phyloP scores from a whole-genome alignment of 176 grass and related monocot genomes.

The Elaeis guineensis region DNA sequence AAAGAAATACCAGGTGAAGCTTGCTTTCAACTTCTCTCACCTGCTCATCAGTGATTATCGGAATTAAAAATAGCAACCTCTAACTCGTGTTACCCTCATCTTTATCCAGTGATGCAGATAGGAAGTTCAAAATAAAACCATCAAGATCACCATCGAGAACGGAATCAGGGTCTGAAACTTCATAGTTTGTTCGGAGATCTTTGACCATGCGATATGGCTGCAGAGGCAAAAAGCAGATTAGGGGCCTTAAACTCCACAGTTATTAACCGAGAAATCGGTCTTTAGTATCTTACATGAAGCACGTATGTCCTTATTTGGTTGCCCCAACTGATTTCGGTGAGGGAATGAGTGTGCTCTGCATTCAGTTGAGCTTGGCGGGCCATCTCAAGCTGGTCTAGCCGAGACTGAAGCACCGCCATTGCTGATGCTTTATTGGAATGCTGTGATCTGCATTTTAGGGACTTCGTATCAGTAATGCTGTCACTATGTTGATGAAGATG shows the following conservation, averaged over 20 bases:
- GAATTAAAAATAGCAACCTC: no score
- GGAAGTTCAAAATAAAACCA: constrained; percentile 75
- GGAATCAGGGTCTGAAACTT: constrained; percentile 87
- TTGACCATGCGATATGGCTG: constrained; percentile 97
- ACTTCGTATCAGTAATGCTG: no score
- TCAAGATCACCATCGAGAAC: constrained; percentile 77
- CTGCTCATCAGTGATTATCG: no score
- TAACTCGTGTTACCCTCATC: constrained; percentile 18
- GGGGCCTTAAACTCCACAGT: no score
- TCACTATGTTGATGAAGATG: no score
- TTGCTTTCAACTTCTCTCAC: no score
- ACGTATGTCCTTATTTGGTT: constrained; percentile 97
- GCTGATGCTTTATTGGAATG: constrained; percentile 92
- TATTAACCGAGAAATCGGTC: no score
- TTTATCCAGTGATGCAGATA: constrained; percentile 69
- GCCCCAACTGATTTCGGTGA: constrained; percentile 87
- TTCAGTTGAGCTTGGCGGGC: constrained; percentile 90
- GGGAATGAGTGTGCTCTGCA: constrained; percentile 89
- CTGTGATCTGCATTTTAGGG: constrained; percentile 57
- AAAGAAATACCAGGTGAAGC: no score
- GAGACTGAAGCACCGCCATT: constrained; percentile 88
- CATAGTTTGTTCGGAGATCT: constrained; percentile 89
- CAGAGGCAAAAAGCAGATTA: constrained; percentile 1
- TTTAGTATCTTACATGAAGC: constrained; percentile 61
- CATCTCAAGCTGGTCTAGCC: constrained; percentile 90